phyloP scores from a whole-genome alignment of 768 basidiomycete genomes.

The Rubroboletus pulcherrimus region DNA sequence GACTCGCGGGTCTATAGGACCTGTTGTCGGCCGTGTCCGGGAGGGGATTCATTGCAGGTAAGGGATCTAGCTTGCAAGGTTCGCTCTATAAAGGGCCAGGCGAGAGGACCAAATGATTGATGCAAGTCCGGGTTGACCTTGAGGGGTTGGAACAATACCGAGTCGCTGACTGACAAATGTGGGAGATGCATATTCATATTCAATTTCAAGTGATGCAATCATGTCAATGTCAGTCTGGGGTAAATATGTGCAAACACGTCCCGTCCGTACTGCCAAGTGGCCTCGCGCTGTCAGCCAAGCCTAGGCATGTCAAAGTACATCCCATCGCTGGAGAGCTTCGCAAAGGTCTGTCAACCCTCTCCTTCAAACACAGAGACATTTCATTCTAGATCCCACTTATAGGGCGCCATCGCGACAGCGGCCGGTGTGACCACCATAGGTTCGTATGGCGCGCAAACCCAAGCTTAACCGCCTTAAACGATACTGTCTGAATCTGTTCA shows the following conservation, averaged over 20 bases:
- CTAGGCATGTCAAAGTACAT: constrained; percentile 36
- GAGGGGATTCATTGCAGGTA: not conserved
- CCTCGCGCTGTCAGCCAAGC: not conserved
- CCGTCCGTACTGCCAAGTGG: not conserved
- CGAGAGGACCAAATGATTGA: not conserved
- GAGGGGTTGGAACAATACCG: not conserved
- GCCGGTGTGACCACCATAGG: constrained; percentile 57
- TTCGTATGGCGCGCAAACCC: constrained; percentile 21
- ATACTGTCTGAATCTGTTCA: not conserved
- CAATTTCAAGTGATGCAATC: no score
- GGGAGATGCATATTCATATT: no score
- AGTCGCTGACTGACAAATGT: not conserved
- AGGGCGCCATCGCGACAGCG: constrained; percentile 56
- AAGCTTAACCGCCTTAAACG: not conserved
- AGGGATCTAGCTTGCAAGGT: not conserved
- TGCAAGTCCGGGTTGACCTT: not conserved
- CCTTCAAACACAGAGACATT: not conserved
- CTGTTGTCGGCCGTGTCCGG: not conserved
- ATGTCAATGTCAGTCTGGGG: no score
- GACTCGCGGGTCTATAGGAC: not conserved
- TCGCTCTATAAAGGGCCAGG: not conserved
- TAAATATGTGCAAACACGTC: constrained; percentile 19
- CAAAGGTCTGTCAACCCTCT: constrained; percentile 33
- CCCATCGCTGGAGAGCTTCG: constrained; percentile 42
- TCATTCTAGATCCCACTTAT: not conserved